Evolutionary conservation across 169 alveolate genomes (phyloP).

Genomic region (Eimeria falciformis): DNA sequence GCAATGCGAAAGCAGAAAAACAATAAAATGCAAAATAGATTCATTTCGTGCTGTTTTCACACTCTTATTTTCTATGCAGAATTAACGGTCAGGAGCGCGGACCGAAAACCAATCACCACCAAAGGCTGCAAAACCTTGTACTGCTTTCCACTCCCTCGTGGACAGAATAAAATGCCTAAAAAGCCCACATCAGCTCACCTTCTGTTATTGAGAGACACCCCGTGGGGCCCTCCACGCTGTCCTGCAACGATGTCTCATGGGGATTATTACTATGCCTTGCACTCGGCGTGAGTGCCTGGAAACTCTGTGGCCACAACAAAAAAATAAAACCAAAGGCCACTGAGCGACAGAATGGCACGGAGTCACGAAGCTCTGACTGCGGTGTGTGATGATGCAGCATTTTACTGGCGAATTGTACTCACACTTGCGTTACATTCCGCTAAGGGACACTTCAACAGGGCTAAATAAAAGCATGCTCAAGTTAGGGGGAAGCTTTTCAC

Average conservation of each 20-base stretch:
- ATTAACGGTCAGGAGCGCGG: too few species aligned
- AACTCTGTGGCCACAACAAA: background rate
- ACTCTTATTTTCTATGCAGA: too few species aligned
- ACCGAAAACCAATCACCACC: too few species aligned
- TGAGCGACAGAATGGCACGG: background rate
- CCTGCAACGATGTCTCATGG: too few species aligned
- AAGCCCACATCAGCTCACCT: background rate
- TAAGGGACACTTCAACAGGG: background rate
- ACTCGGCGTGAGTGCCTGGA: background rate
- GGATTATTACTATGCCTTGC: background rate
- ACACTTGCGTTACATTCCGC: background rate
- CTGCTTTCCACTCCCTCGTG: background rate
- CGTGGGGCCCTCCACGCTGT: background rate
- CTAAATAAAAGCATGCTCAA: background rate
- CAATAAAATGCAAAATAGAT: too few species aligned
- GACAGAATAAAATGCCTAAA: background rate
- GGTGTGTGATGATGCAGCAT: background rate
- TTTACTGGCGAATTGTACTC: background rate
- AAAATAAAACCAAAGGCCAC: background rate
- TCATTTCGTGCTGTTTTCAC: too few species aligned
- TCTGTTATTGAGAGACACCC: too few species aligned
- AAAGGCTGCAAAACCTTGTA: background rate
- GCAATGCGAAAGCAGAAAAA: too few species aligned
- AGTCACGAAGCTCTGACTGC: background rate
- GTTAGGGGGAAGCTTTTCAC: too few species aligned